Conservation (phyloP, 2,329 filamentous ascomycete genomes). For the Dothidotthia symphoricarpi region DNA sequence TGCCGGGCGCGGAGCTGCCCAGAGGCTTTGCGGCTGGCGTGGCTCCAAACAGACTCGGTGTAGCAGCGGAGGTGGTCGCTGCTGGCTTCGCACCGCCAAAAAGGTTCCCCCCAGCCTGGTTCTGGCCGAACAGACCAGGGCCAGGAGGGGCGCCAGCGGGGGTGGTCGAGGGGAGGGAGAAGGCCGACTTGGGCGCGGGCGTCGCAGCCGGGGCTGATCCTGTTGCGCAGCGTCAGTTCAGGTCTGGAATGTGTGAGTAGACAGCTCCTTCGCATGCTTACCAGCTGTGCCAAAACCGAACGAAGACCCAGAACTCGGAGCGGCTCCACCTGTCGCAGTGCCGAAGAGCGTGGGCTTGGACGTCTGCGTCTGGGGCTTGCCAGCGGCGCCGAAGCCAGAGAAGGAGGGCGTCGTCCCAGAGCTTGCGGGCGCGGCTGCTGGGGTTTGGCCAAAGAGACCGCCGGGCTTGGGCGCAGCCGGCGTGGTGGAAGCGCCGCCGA, state of each 20-base stretch:
- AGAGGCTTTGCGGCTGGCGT: conserved; percentile 25
- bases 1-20: conserved; percentile 20
- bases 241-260: too few relatives aligned
- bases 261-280: conserved; percentile 1
- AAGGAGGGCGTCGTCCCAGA: conserved; percentile 17
- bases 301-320: conserved; percentile 12
- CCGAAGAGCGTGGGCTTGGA: conserved; percentile 30
- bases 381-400: conserved; percentile 14
- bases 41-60: conserved; percentile 31
- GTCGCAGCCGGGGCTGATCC: conserved; percentile 33
- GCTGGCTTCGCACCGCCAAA: conserved; percentile 28
- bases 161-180: conserved; percentile 40
- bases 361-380: conserved; percentile 21
- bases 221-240: conserved; percentile 5
- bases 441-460: conserved; percentile 28
- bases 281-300: conserved; percentile 23
- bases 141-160: conserved; percentile 41
- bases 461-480: conserved; percentile 30
- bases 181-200: conserved; percentile 38
- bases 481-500: conserved; percentile 29
- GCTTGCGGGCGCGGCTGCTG: conserved; percentile 24
- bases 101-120: conserved; percentile 14
- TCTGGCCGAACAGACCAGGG: conserved; percentile 28
- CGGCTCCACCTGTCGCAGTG: conserved; percentile 11
- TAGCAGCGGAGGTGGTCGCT: conserved; percentile 24